Percentiles rank a stretch among this genome's conserved stretches.
Conservation (phyloP, 23 red algal genomes). For the Gracilaria caudata region DNA sequence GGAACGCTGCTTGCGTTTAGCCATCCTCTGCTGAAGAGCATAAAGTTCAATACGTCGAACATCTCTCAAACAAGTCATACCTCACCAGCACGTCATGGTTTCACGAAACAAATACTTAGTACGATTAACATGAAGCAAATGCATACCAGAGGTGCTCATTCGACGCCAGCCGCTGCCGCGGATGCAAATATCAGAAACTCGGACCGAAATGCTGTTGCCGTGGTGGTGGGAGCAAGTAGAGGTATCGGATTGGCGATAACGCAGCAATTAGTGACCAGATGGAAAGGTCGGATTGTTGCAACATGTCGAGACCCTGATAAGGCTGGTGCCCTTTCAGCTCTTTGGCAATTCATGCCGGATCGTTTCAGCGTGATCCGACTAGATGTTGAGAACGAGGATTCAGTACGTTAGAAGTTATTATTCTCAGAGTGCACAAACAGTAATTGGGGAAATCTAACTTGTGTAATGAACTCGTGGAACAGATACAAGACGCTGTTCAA, state of each 20-base stretch:
- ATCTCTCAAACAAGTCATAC: not conserved
- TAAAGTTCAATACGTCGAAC: not conserved
- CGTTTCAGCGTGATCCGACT: constrained; percentile 51
- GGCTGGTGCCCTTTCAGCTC: constrained; percentile 53
- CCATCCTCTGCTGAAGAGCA: not conserved
- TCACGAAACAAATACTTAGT: not conserved
- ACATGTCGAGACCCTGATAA: constrained; percentile 62
- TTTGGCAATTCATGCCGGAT: constrained; percentile 82
- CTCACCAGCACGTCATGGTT: not conserved
- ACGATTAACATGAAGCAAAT: not conserved
- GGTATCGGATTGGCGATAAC: constrained; percentile 74
- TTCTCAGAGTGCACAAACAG: not conserved
- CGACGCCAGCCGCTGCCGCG: not conserved
- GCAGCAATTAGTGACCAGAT: constrained; percentile 56
- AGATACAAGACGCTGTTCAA: constrained; percentile 49
- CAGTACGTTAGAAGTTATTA: not conserved
- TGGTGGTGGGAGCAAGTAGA: constrained; percentile 67
- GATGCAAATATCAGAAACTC: constrained; percentile 59
- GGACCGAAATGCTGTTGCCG: constrained; percentile 68
- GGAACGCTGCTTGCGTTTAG: not conserved
- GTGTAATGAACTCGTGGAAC: not conserved
- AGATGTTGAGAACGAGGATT: constrained; percentile 71
- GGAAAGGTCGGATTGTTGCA: constrained; percentile 67
- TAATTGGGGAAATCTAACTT: not conserved
- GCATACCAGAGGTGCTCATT: not conserved